A percentile compares a stretch with the other conserved stretches of the same genome.
Evolutionary conservation across 108 stramenopile genomes (phyloP).

Genomic region (Skeletonema menzelii): DNA sequence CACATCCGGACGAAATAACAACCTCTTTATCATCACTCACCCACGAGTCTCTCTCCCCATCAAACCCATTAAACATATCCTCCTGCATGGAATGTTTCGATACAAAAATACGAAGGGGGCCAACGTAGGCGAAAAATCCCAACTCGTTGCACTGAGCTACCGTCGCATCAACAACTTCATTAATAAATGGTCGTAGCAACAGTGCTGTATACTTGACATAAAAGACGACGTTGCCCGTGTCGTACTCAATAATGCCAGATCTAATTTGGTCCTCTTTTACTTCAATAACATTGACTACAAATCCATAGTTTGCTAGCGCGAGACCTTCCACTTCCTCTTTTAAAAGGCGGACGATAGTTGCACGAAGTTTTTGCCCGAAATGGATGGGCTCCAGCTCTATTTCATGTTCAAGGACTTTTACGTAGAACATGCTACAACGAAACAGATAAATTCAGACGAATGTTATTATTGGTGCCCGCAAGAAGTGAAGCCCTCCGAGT

Average conservation of each 20-base stretch:
- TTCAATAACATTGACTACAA: constrained; percentile 91
- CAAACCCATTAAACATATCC: constrained; percentile 93
- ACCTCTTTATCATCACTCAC: constrained; percentile 94
- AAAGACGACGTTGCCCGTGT: constrained; percentile 88
- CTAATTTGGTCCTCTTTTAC: constrained; percentile 91
- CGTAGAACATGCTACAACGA: constrained; percentile 77
- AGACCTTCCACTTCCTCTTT: constrained; percentile 92
- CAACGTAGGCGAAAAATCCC: constrained; percentile 92
- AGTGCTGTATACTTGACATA: constrained; percentile 90
- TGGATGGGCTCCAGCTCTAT: constrained; percentile 84
- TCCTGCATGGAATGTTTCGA: constrained; percentile 94
- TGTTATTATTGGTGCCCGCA: no score
- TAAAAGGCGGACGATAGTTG: constrained; percentile 82
- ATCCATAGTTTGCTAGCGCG: constrained; percentile 91
- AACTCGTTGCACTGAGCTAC: constrained; percentile 87
- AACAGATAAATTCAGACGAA: neutral
- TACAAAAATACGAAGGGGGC: constrained; percentile 91
- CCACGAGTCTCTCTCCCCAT: constrained; percentile 92
- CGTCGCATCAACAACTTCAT: constrained; percentile 93
- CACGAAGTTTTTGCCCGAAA: constrained; percentile 83
- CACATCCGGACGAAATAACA: constrained; percentile 85
- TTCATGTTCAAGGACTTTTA: constrained; percentile 86
- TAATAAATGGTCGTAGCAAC: constrained; percentile 85
- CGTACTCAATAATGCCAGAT: constrained; percentile 93
- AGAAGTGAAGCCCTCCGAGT: no score